Conservation (phyloP, 352 stramenopile genomes). For the Phytopythium helicoides region DNA sequence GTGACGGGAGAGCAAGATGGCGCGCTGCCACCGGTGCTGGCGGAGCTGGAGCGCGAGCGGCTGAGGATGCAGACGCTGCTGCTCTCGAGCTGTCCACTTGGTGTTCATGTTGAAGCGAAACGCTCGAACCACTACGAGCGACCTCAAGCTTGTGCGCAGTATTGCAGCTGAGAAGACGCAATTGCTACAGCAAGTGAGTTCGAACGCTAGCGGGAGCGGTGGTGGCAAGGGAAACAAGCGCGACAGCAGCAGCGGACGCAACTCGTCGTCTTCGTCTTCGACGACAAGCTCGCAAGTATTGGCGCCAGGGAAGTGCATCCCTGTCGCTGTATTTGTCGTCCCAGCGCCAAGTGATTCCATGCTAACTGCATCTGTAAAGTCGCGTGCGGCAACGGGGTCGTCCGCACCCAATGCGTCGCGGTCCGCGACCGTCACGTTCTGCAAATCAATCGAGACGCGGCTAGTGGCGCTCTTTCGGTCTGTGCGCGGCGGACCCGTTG, state of each 20-base stretch:
- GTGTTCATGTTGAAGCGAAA: conserved; percentile 50
- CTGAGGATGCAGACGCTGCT: conserved; percentile 70
- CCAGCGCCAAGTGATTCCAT: conserved; percentile 49
- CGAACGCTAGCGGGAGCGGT: neutral
- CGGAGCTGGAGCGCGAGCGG: conserved; percentile 38
- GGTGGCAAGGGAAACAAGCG: conserved; percentile 38
- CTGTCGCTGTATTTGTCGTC: conserved; percentile 59
- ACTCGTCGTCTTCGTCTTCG: conserved; percentile 5
- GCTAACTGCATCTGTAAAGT: conserved; percentile 24
- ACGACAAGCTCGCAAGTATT: conserved; percentile 33
- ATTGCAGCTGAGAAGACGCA: conserved; percentile 58
- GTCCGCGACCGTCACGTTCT: conserved; percentile 50
- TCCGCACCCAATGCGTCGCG: conserved; percentile 16
- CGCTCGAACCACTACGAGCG: conserved; percentile 31
- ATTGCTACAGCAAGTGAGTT: conserved; percentile 30
- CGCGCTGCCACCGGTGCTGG: conserved; percentile 7
- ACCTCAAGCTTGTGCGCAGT: conserved; percentile 45
- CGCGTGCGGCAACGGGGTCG: conserved; percentile 7
- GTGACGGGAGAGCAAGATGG: neutral
- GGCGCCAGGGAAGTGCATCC: conserved; percentile 57
- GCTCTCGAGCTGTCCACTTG: conserved; percentile 53
- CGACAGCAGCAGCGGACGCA: conserved; percentile 12
- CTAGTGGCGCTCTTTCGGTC: conserved; percentile 53
- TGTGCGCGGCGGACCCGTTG: conserved; percentile 48
- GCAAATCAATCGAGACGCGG: conserved; percentile 55